phyloP scores from a whole-genome alignment of 2,329 filamentous ascomycete genomes.

The Ascochyta koolunga region DNA sequence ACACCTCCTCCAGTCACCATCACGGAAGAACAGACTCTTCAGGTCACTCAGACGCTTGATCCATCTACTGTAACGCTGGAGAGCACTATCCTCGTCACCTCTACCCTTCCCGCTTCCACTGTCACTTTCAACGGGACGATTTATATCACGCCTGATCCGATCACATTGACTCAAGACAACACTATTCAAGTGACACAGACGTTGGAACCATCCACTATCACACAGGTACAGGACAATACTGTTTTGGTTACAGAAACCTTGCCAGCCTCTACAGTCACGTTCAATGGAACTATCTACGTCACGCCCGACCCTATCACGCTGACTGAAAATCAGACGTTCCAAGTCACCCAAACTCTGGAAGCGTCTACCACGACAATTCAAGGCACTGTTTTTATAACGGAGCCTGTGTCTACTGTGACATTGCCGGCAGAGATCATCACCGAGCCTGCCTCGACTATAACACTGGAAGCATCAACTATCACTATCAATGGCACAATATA shows the following conservation, averaged over 20 bases:
- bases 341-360: neutral
- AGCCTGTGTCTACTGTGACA: neutral
- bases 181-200: constrained; percentile 3
- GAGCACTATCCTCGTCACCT: neutral
- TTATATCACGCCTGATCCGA: neutral
- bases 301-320: neutral
- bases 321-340: neutral
- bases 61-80: neutral
- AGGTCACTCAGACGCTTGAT: neutral
- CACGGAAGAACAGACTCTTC: neutral
- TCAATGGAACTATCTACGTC: neutral
- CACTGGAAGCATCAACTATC: neutral
- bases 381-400: neutral
- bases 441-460: neutral
- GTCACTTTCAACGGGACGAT: constrained; percentile 3
- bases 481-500: neutral
- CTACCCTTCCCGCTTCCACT: neutral
- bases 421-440: neutral
- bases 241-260: neutral
- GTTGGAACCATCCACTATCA: neutral
- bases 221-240: neutral
- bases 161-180: neutral
- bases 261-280: neutral
- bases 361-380: neutral
- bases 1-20: neutral